Base-by-base conservation (phyloP, 352 stramenopile species). In the Phytopythium chamaehyphon region DNA sequence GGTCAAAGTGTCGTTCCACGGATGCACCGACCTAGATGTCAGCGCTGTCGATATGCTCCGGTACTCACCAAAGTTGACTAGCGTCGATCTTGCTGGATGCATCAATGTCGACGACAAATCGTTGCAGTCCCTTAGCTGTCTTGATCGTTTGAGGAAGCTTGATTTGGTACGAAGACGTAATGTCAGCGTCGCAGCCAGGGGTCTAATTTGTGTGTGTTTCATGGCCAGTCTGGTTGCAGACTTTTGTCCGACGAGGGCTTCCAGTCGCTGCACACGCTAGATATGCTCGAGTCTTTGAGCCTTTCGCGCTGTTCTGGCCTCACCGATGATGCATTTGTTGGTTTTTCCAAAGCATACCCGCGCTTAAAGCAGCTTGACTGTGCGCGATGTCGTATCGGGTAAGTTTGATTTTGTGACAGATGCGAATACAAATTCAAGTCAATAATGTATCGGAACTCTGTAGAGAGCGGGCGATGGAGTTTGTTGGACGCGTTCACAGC, bases 31-130 rank as follows among this genome's bases (percentile, higher is more conserved):
- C 7, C 49, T 92, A 8, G 67, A 59, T 21, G 70, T 59, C 15
- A 67, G 66, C 2, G 69, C 76, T 6, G 61, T 86, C 22, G 62
- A 84, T 33, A 69, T 80, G 53, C 49, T 93, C 4, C 63, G 78
- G 46, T 73, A 73, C 38, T 90, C 82, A 12, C 68, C 61, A 16
- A 76, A 76, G 16, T 52, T 93, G 42, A 76, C 63, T 37, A 47
- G 55, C 11, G 58, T 93, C 10, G 74, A 83, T 48, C 61, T 93
- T 15, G 73, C 75, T 1, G 77, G 76, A 2, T 93, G 82, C 45
- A 51, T 57, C 1, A 78, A 75, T 37, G 62, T 90, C 28, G 73
- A 89, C 50, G 75, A 90, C 26, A 65, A 65, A 22, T 77, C 63
- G 37, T 15, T 90, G 9, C 53, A 79, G 9, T 60, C 64, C 11